Percentiles rank a stretch among this genome's conserved stretches.
These are phyloP conservation scores for Cynanchum wilfordii DNA, from an alignment of 257 asterid genomes.

Conservation along the genomic window DNA sequence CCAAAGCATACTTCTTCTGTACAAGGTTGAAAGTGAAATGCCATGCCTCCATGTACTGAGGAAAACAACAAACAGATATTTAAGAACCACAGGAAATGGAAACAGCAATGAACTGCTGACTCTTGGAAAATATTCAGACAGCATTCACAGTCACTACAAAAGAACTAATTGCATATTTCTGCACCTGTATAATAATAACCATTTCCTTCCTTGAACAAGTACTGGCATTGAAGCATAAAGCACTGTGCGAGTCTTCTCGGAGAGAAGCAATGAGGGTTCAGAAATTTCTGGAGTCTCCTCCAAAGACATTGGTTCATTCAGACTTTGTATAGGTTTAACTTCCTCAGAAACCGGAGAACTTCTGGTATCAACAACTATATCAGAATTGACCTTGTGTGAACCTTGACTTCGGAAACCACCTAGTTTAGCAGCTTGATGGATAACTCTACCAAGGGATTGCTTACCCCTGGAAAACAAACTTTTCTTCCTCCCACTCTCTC, in stretches of 20 bases:
- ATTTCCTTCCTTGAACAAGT: conserved; percentile 74
- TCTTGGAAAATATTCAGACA: not conserved
- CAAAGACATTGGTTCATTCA: conserved; percentile 28
- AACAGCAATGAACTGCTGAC: conserved; percentile 2
- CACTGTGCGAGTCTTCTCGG: conserved; percentile 57
- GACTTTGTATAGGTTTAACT: conserved; percentile 43
- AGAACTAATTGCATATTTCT: conserved; percentile 5
- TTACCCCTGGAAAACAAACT: conserved; percentile 69
- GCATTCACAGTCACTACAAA: conserved; percentile 7
- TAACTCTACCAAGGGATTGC: conserved; percentile 61
- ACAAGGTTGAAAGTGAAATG: conserved; percentile 80
- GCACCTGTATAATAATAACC: conserved; percentile 87
- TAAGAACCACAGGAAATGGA: not conserved
- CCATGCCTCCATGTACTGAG: conserved; percentile 97
- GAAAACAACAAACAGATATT: conserved; percentile 13
- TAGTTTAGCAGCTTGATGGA: conserved; percentile 59
- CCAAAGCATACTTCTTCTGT: conserved; percentile 89
- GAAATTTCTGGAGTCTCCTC: conserved; percentile 65
- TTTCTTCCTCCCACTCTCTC: conserved; percentile 57
- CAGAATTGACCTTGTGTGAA: conserved; percentile 42
- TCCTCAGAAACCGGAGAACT: conserved; percentile 36
- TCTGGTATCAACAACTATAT: conserved; percentile 33
- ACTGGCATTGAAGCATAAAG: conserved; percentile 71
- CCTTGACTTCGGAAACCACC: conserved; percentile 58
- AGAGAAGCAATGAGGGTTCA: conserved; percentile 82